A percentile compares a stretch with the other conserved stretches of the same genome.
phyloP scores from a whole-genome alignment of 148 eudicot genomes.

The Heliamphora exappendiculata region DNA sequence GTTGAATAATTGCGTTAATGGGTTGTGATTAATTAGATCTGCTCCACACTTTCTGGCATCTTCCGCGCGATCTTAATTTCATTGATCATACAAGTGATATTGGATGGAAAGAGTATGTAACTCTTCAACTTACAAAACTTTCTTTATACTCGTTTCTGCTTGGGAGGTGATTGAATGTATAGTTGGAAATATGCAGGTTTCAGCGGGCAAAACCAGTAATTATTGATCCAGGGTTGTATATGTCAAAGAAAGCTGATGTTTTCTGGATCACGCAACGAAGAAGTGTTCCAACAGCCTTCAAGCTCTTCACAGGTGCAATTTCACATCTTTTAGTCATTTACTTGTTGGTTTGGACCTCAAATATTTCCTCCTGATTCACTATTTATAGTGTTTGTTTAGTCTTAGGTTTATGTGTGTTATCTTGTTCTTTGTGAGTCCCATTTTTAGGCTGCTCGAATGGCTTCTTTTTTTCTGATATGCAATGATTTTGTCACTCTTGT shows the following conservation, averaged over 20 bases:
- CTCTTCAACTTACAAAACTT: not conserved
- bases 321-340: not conserved
- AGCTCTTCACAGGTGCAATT: conserved; percentile 62
- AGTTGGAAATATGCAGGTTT: conserved; percentile 26
- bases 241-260: conserved; percentile 42
- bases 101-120: conserved; percentile 83
- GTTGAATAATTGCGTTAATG: conserved; percentile 2
- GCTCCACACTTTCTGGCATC: conserved; percentile 46
- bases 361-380: not conserved
- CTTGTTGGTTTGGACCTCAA: not conserved
- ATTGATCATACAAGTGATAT: conserved; percentile 64
- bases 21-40: conserved; percentile 47
- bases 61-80: conserved; percentile 64
- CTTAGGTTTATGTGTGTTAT: too few species aligned
- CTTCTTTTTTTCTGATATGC: not conserved
- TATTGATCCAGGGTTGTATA: conserved; percentile 79
- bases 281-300: conserved; percentile 69
- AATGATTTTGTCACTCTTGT: not conserved
- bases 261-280: conserved; percentile 55
- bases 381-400: not conserved
- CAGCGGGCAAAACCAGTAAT: conserved; percentile 69
- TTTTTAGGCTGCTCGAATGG: not conserved
- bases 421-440: too few species aligned
- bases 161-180: not conserved
- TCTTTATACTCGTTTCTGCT: not conserved